Base-by-base conservation (phyloP, 1,284 basidiomycete genomes). In the Rhodotorula sp. region DNA sequence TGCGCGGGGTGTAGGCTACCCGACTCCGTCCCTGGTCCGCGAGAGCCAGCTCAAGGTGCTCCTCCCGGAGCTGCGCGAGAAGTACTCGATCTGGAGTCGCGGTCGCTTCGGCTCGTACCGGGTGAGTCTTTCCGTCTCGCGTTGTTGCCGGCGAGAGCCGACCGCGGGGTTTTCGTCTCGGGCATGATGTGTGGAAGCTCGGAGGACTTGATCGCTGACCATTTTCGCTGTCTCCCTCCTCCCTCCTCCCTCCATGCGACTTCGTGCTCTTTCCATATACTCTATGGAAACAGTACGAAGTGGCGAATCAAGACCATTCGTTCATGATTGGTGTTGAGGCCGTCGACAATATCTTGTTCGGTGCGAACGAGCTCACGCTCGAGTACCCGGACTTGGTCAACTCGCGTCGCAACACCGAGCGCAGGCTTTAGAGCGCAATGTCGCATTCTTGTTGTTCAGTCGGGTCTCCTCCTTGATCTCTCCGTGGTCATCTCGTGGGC, bases 51-150 rank as follows among this genome's bases (percentile, higher is more conserved):
- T 85, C 52, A 79, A 80, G 43, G 73, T 79, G 38, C 81, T 84
- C 72, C 79, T 85, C 48, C 84, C 84, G 3, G 78, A 78, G 31
- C 78, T 85, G 50, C 78, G 80, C 72, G 81, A 84, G 65, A 78
- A 80, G 61, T 82, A 78, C 77, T 79, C 79, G 62, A 84, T 85
- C 66, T 81, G 81, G 77, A 83, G 81, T 26, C 81, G 84, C 63
- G 84, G 84, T 52, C 80, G 84, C 62, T 85, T 85, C 77, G 84
- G 84, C n/a, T 83, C 82, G 56, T 85, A 84, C 83, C 83, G 83
- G 16, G 59, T 60, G 26, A 14, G 59, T 60, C 18, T 8, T 31
- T 26, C 16, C 59, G 26, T 12, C n/a, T 19, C 8, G 12, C n/a
- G 14, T 15, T 5, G n/a, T 7, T 12, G 38, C 38, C 38, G 1